These are phyloP conservation scores for Escovopsis sp. DNA, from an alignment of 2,329 filamentous ascomycete genomes.

Conservation along the genomic window DNA sequence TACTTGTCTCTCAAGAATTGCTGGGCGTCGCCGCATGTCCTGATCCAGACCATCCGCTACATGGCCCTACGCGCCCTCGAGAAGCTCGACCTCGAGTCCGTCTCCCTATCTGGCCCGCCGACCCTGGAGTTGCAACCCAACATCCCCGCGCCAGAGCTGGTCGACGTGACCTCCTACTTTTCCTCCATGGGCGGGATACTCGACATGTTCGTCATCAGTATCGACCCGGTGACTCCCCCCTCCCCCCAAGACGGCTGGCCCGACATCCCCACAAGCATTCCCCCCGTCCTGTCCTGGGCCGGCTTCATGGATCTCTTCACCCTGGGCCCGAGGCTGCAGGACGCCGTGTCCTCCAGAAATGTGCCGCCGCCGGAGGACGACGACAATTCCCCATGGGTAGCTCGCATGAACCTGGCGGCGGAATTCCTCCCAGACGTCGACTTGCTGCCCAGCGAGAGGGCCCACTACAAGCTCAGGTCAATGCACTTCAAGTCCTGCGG, in stretches of 20 bases:
- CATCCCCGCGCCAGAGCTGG: neutral
- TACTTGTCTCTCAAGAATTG: conserved; percentile 52
- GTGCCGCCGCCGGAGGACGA: neutral
- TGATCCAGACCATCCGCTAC: conserved; percentile 34
- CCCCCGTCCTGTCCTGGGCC: conserved; percentile 22
- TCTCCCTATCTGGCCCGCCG: conserved; percentile 44
- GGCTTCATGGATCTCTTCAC: conserved; percentile 29
- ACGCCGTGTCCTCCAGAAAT: neutral
- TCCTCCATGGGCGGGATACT: too few relatives aligned
- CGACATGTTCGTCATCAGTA: neutral
- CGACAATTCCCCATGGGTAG: neutral
- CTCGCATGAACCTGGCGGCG: neutral
- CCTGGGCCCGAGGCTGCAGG: conserved; percentile 18
- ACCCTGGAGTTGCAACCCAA: conserved; percentile 5
- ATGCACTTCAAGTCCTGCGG: conserved; percentile 47
- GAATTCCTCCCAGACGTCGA: conserved; percentile 1
- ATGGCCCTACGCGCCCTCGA: conserved; percentile 34
- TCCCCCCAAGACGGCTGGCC: neutral
- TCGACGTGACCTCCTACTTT: too few relatives aligned
- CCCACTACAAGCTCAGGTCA: conserved; percentile 17
- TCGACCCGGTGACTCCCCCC: neutral
- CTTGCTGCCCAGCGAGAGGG: conserved; percentile 14
- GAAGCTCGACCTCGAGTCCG: conserved; percentile 44
- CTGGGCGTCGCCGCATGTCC: conserved; percentile 47
- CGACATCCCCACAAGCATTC: conserved; percentile 5